A percentile compares a stretch with the other conserved stretches of the same genome.
Conservation (phyloP, 208 protist genomes). For the Wallacemonas collosoma region DNA sequence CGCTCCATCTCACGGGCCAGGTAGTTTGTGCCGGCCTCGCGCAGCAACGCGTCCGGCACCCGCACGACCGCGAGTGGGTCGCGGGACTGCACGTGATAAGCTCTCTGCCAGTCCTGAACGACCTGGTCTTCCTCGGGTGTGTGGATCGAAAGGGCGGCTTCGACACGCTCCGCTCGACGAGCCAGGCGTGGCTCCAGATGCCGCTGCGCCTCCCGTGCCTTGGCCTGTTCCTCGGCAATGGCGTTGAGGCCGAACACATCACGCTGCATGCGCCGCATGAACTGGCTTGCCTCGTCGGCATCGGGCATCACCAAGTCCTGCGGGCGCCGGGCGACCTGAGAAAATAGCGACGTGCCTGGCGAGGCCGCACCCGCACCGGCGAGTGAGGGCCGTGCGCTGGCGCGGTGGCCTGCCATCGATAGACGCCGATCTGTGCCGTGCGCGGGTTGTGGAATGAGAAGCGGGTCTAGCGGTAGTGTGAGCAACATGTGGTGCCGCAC, state of each 20-base stretch:
- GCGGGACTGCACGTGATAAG: slow-evolving; percentile 33
- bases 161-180: slow-evolving; percentile 21
- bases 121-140: slow-evolving; percentile 47
- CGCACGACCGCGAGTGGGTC: slow-evolving; percentile 38
- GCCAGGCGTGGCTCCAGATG: slow-evolving; percentile 22
- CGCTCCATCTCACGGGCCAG: slow-evolving; percentile 42
- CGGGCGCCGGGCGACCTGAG: slow-evolving; percentile 8
- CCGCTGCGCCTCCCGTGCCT: slow-evolving; percentile 39
- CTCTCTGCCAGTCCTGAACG: slow-evolving; percentile 53
- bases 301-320: slow-evolving; percentile 74
- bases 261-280: slow-evolving; percentile 78
- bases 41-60: slow-evolving; percentile 55
- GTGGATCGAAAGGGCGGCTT: slow-evolving; percentile 25
- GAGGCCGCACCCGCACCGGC: neutral
- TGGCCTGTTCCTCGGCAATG: slow-evolving; percentile 71
- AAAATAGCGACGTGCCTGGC: slow-evolving; percentile 8
- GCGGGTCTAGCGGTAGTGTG: slow-evolving; percentile 14
- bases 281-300: slow-evolving; percentile 50
- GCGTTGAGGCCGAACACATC: slow-evolving; percentile 83
- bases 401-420: neutral
- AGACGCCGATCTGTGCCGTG: neutral
- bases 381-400: neutral
- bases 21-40: slow-evolving; percentile 65
- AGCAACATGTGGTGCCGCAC: slow-evolving; percentile 7
- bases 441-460: slow-evolving; percentile 24